phyloP scores from a whole-genome alignment of 306 rosid genomes.

The Quercus aquifolioides region DNA sequence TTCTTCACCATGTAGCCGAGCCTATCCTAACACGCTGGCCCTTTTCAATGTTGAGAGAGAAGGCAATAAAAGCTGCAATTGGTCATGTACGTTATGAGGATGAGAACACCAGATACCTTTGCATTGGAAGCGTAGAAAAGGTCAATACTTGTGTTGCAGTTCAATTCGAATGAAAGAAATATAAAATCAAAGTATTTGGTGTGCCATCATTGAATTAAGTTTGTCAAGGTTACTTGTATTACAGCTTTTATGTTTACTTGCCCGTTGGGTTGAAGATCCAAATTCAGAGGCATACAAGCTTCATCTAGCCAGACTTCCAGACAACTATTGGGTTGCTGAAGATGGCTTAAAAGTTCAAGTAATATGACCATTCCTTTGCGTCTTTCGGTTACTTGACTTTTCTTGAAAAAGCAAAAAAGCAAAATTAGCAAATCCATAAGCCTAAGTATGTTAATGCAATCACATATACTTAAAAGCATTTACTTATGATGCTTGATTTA shows the following conservation, averaged over 20 bases:
- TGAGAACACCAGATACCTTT: slow-evolving; percentile 54
- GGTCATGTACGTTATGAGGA: slow-evolving; percentile 62
- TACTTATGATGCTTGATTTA: background rate
- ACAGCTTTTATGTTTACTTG: slow-evolving; percentile 51
- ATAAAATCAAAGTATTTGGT: background rate
- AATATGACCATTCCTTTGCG: no score
- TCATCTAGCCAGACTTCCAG: slow-evolving; percentile 64
- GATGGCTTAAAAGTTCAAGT: slow-evolving; percentile 81
- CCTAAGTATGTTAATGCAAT: background rate
- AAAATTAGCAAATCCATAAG: no score
- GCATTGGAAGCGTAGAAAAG: slow-evolving; percentile 69
- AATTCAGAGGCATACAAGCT: slow-evolving; percentile 61
- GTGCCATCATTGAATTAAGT: slow-evolving; percentile 2
- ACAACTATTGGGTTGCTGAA: slow-evolving; percentile 74
- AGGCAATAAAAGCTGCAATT: slow-evolving; percentile 51
- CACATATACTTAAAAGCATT: background rate
- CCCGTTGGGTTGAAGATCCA: slow-evolving; percentile 68
- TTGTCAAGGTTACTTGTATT: background rate
- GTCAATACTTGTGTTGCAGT: slow-evolving; percentile 7
- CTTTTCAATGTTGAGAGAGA: slow-evolving; percentile 40
- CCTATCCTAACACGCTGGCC: slow-evolving; percentile 58
- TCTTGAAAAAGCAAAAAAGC: no score
- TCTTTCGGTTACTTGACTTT: no score
- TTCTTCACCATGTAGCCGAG: slow-evolving; percentile 57
- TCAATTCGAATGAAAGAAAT: background rate